These are phyloP conservation scores for Sanghuangporus baumii DNA, from an alignment of 1,284 basidiomycete species.

Conservation along the genomic window DNA sequence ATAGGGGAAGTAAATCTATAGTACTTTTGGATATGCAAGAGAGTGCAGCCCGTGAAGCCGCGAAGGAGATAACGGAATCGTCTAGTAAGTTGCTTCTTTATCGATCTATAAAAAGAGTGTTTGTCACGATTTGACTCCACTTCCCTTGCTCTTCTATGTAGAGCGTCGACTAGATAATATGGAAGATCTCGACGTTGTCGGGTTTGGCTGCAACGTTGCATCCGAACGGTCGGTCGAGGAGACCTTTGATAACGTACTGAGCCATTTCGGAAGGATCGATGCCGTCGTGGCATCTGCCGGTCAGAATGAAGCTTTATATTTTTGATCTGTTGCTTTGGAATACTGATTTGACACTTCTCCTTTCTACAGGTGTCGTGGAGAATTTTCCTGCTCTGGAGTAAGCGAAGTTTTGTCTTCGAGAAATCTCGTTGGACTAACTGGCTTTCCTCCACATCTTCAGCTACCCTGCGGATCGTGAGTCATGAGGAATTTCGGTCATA, in stretches of 20 bases:
- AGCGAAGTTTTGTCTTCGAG: conserved; percentile 21
- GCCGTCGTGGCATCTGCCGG: conserved; percentile 86
- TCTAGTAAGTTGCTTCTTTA: conserved; percentile 34
- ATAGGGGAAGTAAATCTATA: conserved; percentile 74
- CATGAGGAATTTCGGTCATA: background rate
- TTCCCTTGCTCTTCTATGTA: conserved; percentile 28
- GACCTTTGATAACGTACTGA: conserved; percentile 61
- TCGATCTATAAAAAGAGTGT: background rate
- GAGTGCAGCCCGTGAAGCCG: conserved; percentile 66
- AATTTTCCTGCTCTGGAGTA: conserved; percentile 88
- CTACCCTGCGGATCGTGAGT: conserved; percentile 70
- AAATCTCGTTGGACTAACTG: too few relatives aligned
- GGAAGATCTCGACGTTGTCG: conserved; percentile 66
- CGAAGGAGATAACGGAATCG: conserved; percentile 62
- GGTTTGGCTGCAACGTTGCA: conserved; percentile 84
- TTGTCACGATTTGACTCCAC: background rate
- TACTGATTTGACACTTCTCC: background rate
- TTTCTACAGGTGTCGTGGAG: conserved; percentile 71
- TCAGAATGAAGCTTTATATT: conserved; percentile 29
- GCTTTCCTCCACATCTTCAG: conserved; percentile 30
- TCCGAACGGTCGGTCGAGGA: conserved; percentile 74
- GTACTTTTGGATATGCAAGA: conserved; percentile 83
- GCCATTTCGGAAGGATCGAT: conserved; percentile 80
- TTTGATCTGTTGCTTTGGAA: background rate
- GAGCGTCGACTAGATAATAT: conserved; percentile 45